Evolutionary conservation across 805 yeast genomes (phyloP), one percentile per base, ranked within the genome.

Genomic region (Saccharomyces jurei): DNA sequence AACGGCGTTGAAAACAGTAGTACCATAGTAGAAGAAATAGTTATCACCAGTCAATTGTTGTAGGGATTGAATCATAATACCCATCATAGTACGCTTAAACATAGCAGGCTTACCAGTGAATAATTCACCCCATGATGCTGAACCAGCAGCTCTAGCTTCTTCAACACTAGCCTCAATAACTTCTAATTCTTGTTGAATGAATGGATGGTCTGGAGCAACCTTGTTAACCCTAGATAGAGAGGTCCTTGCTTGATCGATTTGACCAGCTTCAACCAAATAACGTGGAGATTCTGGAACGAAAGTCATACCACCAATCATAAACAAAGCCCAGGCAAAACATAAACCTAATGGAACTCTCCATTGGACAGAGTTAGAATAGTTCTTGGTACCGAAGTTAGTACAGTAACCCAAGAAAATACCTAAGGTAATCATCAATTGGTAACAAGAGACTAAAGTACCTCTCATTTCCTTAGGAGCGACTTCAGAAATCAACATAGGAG

Each of bases 321-420:
- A 61, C 46, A 75, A 41, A 25, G 78, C 78, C 80, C 81, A 80
- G 29, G 76, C 74, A 62, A 79, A 79, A 63, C 77, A 74, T 57
- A 82, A 70, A 55, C 86, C 87, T 65, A 86, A 74, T 54, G 87
- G 88, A 59, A 86, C 78, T 78, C 91, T 83, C 90, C 90, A 86
- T 73, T 83, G 87, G 13, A 71, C 89, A 31, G 69, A 64, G 84
- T 65, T 58, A 5, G 56, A 48, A 56, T 69, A 69, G 27, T 60
- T 63, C 52, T 68, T 69, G 17, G 71, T 82, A 71, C 90, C 91
- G 68, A 78, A 86, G 56, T 82, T 82, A 50, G 84, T 76, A 72
- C 89, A 84, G 77, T 84, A 84, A 68, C 90, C 92, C 61, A 86
- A 74, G 73, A 86, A 85, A 63, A 86, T 86, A 72, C 91, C 92